Evolutionary conservation across 2,329 filamentous ascomycete genomes (phyloP), one percentile per base, ranked within the genome.

Genomic region (Alternaria atra): DNA sequence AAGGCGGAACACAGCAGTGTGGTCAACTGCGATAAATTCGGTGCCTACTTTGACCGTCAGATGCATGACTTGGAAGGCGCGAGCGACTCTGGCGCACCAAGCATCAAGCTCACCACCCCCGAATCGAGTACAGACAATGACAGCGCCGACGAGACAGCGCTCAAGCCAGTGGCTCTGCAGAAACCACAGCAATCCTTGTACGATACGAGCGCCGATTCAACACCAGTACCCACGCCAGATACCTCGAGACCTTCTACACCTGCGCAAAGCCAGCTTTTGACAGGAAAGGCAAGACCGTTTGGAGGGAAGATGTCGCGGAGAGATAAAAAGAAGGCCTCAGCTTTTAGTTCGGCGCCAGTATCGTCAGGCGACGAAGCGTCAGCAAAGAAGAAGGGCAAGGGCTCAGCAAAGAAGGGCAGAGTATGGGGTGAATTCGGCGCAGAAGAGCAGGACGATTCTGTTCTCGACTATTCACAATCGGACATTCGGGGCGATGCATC

Each of bases 341-440:
- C 80, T 0, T 80, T 76, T 47, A 80, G 77, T 40, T 87, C 89
- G 1, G 86, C 87, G 2, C 86, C 88, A 15, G 85, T 82, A 7
- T 97, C 93, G 0, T 97, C 93, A 0, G 93, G 94, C 1, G 95
- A 98, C 70, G 95, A 98, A 72, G 85, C 84, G 0, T 80, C 86
- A 6, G 81, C 84, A 17, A 78, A 78, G 70, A 84, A 85, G 66
- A 89, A 88, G 72, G 79, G 78, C 46, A 92, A 84, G 27, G 88
- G 87, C 67, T 80, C 84, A 12, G 84, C 82, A 8, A 98, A 98
- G 83, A 94, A 93, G 78, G 92, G 92, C 71, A 89, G 95, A 65
- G 93, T 91, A 75, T 99, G 95, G 95, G 92, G 94, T 73, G 92
- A 91, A 5, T 92, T 97, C 75, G 95, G 95, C 4, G 93, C 92